phyloP scores from a whole-genome alignment of 495 filamentous ascomycete species.

The Penicillium salamii region DNA sequence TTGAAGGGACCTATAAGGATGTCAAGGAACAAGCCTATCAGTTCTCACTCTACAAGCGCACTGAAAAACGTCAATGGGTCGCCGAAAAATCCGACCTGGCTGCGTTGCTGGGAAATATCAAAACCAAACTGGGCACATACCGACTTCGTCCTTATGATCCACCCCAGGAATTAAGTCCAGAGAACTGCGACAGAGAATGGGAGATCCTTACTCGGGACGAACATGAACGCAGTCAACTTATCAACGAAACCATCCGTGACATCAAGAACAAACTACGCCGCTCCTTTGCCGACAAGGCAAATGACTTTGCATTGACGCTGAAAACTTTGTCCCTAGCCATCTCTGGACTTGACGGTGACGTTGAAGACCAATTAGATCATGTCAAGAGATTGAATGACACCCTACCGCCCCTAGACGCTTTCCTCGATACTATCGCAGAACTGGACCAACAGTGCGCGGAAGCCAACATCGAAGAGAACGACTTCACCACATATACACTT shows the following conservation, averaged over 20 bases:
- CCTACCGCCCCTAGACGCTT: conserved; percentile 82
- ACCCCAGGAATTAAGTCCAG: conserved; percentile 72
- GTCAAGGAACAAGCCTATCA: conserved; percentile 81
- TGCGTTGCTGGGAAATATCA: conserved; percentile 94
- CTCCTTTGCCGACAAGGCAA: conserved; percentile 92
- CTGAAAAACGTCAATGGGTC: conserved; percentile 89
- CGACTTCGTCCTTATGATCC: conserved; percentile 87
- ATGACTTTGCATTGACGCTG: conserved; percentile 91
- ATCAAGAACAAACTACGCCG: conserved; percentile 94
- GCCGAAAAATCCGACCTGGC: conserved; percentile 95
- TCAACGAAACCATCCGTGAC: conserved; percentile 97
- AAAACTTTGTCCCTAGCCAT: conserved; percentile 92
- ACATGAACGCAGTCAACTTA: conserved; percentile 81
- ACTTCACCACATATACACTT: conserved; percentile 96
- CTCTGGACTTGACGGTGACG: conserved; percentile 89
- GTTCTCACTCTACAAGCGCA: conserved; percentile 84
- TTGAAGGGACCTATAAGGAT: conserved; percentile 89
- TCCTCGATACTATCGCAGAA: conserved; percentile 75
- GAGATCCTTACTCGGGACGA: conserved; percentile 71
- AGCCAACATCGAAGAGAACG: conserved; percentile 98
- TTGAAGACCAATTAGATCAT: conserved; percentile 88
- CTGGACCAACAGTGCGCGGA: conserved; percentile 87
- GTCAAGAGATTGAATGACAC: conserved; percentile 76
- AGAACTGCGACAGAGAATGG: conserved; percentile 82
- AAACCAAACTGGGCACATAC: conserved; percentile 95